A percentile compares a stretch with the other conserved stretches of the same genome.
phyloP scores from a whole-genome alignment of 345 rosid genomes.

The Corymbia maculata region DNA sequence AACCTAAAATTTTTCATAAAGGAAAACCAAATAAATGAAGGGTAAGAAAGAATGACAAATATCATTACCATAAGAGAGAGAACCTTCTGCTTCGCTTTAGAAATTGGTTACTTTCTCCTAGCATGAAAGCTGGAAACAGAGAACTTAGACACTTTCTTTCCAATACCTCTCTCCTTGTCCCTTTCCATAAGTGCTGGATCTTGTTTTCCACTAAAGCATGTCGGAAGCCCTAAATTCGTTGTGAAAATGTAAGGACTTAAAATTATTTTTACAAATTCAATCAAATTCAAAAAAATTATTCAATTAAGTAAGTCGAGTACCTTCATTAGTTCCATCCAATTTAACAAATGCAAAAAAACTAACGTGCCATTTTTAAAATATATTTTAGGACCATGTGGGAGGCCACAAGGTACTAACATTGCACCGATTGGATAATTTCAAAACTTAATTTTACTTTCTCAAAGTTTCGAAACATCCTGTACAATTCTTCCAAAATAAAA shows the following conservation, averaged over 20 bases:
- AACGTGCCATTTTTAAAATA: background rate
- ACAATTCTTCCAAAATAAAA: background rate
- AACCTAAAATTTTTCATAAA: background rate
- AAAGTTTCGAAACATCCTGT: background rate
- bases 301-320: background rate
- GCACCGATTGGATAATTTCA: background rate
- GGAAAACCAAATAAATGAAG: background rate
- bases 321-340: background rate
- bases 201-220: background rate
- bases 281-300: background rate
- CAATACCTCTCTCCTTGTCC: background rate
- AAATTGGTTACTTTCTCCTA: background rate
- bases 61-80: background rate
- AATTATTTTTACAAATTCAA: background rate
- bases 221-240: background rate
- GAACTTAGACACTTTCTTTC: background rate
- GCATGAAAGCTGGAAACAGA: background rate
- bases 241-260: background rate
- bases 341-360: background rate
- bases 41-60: background rate
- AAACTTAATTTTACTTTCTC: background rate
- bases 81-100: background rate
- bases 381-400: background rate
- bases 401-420: background rate
- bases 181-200: background rate